A percentile compares a stretch with the other conserved stretches of the same genome.
These are phyloP conservation scores for Apostasia shenzhenica DNA, from an alignment of 106 monocot genomes.

Conservation along the genomic window DNA sequence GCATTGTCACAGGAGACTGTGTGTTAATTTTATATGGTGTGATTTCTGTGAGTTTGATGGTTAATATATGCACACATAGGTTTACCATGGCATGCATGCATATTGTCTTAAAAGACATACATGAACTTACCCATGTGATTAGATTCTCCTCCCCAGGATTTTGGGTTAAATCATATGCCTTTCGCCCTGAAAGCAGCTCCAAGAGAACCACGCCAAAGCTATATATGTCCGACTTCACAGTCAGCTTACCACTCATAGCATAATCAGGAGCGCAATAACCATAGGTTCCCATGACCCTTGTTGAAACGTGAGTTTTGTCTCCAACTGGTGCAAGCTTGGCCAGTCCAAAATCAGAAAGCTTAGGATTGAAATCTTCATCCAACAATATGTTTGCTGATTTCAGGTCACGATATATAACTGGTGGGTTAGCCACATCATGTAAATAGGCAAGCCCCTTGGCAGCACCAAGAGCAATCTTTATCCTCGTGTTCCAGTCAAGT, in stretches of 20 bases:
- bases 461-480: background rate
- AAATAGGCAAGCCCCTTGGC: constrained; percentile 2
- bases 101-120: too few species aligned
- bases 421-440: constrained; percentile 1
- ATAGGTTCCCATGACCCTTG: constrained; percentile 5
- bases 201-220: constrained; percentile 4
- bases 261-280: constrained; percentile 9
- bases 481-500: background rate
- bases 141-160: constrained; percentile 7
- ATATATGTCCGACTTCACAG: constrained; percentile 9
- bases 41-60: too few species aligned
- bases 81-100: too few species aligned
- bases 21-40: too few species aligned
- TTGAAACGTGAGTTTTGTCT: constrained; percentile 5
- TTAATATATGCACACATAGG: too few species aligned
- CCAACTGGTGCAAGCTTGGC: constrained; percentile 3
- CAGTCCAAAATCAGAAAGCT: constrained; percentile 6
- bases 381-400: constrained; percentile 7
- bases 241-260: constrained; percentile 5
- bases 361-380: constrained; percentile 4
- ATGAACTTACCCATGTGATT: background rate
- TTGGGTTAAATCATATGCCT: background rate
- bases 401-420: constrained; percentile 2
- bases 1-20: too few species aligned
- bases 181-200: constrained; percentile 4